Base-by-base conservation (phyloP, 139 green algal genomes). In the Tetraselmis chui region DNA sequence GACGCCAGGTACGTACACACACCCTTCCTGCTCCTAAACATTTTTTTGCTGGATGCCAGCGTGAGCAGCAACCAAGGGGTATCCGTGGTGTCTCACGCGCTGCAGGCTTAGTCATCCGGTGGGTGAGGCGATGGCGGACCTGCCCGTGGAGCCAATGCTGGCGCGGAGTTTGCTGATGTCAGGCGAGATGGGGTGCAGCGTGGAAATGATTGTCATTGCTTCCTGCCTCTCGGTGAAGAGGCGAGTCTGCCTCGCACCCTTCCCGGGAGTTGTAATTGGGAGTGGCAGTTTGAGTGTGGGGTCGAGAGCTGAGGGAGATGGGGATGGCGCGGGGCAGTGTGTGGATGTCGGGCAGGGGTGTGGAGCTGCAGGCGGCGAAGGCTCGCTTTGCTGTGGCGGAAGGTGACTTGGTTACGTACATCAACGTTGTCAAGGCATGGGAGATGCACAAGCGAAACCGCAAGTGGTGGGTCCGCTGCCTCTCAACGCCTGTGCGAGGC, bases 381-480 rank as follows among this genome's bases (percentile, higher is more conserved):
- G 76, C 59, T 31, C 88, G 87, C 80, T 97, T 97, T 88, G 91
- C 92, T 22, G 91, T 92, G 59, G 92, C 85, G 1, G 91, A 94
- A 83, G 93, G 93, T 1, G 93, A 96, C 85, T 83, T 93, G 30
- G 83, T 93, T 0, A 93, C 91, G 2, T 88, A 87, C 75, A 87
- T 96, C 79, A 96, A 96, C 75, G 88, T 96, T 23, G 93, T 94
- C 89, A 80, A 88, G n/a, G 95, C 88, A 1, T 98, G 93, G 93
- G 79, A 92, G 28, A 88, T 92, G 25, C 83, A 84, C 45, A 67
- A 67, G 18, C 45, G 59, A 80, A 86, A 27, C 31, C 58, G n/a
- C 30, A 5, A 67, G 23, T 29, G 29, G 79, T 79, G 85, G 74
- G 76, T 79, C 28, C 78, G 31, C 83, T 30, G 59, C 76, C 30